Base-by-base conservation (phyloP, 2,329 filamentous ascomycete genomes). In the Monosporascus cannonballus region DNA sequence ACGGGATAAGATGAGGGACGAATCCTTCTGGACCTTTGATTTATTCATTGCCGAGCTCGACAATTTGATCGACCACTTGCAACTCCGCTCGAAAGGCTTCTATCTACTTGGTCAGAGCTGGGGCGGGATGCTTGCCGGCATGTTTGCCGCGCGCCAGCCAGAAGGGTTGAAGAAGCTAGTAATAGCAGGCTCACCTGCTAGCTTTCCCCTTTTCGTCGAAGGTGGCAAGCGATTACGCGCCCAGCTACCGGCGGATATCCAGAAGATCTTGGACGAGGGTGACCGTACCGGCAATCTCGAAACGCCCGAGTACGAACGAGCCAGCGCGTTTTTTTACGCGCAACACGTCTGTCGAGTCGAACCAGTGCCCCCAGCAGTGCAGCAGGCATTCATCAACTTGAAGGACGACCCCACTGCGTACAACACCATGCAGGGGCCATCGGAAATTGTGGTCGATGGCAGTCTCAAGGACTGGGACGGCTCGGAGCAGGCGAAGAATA, bases 1-100 rank as follows among this genome's bases (percentile, higher is more conserved):
- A 18, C 69, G 56, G 1, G 69, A 75, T 45, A 74, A 71, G 50
- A 63, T 64, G 14, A 70, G 71, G 9, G 56, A 58, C 50, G 50
- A 54, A 37, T 4, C 50, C n/a, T 58, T 58, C 52, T 58, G 56
- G 56, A 44, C 54, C 0, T 45, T 52, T 15, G 54, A 54, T 4
- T 50, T 58, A 18, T 58, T 58, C 47, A 41, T 39, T 18, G 51
- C 51, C 3, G 56, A 58, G 47, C 52, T 58, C 4, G 52, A 58
- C 20, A 58, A 58, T 36, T 41, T 58, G 4, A 18, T 58, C 22
- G 22, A 11, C 20, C 49, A 56, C 36, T 22, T 58, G 1, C 37
- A 30, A 8, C 46, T 58, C n/a, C 22, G 48, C 4, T 46, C 41
- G 7, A 44, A 37, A 17, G 50, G 46, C 11, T 25, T 58, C n/a